Conservation (phyloP, 768 basidiomycete species). For the Auricularia cornea region DNA sequence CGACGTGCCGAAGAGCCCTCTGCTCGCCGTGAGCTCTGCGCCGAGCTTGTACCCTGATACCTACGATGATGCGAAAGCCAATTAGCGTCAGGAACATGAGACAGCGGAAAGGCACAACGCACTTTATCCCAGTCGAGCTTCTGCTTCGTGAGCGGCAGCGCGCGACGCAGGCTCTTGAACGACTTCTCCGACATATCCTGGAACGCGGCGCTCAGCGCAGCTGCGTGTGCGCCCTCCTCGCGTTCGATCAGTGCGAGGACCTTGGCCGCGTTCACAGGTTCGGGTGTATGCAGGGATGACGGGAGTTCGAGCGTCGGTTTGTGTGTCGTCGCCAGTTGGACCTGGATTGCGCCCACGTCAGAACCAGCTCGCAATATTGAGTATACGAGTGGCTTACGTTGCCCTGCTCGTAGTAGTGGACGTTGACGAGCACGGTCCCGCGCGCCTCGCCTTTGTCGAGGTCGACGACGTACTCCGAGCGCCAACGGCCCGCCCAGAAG, state of each 20-base stretch:
- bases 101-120: neutral
- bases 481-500: conserved; percentile 96
- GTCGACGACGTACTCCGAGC: conserved; percentile 76
- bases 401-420: conserved; percentile 98
- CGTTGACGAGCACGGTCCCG: conserved; percentile 73
- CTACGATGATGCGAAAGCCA: conserved; percentile 18
- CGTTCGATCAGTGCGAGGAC: conserved; percentile 73
- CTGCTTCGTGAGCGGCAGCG: conserved; percentile 84
- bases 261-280: conserved; percentile 53
- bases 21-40: conserved; percentile 63
- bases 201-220: conserved; percentile 72
- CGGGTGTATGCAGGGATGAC: conserved; percentile 46
- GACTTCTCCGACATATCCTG: conserved; percentile 88
- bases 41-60: conserved; percentile 63
- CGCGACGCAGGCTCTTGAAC: conserved; percentile 84
- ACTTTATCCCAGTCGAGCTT: conserved; percentile 97
- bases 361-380: neutral
- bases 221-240: conserved; percentile 75
- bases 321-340: conserved; percentile 80
- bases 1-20: conserved; percentile 37
- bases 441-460: conserved; percentile 49
- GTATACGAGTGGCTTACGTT: conserved; percentile 46
- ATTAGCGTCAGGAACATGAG: neutral
- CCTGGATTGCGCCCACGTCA: conserved; percentile 41
- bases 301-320: conserved; percentile 5